These are phyloP conservation scores for Scutellospora calospora DNA, from an alignment of 371 early-diverging fungal genomes.

Conservation along the genomic window DNA sequence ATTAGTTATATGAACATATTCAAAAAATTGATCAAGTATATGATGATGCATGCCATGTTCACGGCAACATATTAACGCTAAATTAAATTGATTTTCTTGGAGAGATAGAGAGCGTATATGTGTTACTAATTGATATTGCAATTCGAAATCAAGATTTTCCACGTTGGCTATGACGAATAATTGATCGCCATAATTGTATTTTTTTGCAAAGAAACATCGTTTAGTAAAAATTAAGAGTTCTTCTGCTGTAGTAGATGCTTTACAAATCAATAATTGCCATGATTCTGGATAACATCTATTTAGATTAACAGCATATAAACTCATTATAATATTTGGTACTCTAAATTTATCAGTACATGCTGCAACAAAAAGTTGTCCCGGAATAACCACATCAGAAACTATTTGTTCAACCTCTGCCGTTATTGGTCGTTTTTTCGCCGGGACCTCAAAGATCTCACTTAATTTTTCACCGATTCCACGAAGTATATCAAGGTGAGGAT, in stretches of 20 bases:
- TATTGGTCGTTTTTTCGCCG: neutral
- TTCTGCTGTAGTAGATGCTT: conserved; percentile 33
- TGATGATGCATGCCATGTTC: conserved; percentile 37
- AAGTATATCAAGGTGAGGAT: neutral
- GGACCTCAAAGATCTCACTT: neutral
- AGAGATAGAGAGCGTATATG: conserved; percentile 11
- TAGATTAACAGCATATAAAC: conserved; percentile 34
- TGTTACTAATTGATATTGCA: conserved; percentile 40
- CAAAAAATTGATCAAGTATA: conserved; percentile 42
- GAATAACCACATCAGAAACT: neutral
- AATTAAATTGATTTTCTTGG: conserved; percentile 8
- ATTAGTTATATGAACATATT: conserved; percentile 40
- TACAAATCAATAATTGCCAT: conserved; percentile 41
- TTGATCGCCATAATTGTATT: neutral
- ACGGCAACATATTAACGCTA: conserved; percentile 36
- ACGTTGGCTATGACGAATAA: conserved; percentile 42
- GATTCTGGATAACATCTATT: conserved; percentile 43
- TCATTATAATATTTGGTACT: conserved; percentile 42
- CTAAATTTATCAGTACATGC: conserved; percentile 25
- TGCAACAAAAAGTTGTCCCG: conserved; percentile 20
- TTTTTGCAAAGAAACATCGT: conserved; percentile 43
- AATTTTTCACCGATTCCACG: conserved; percentile 1
- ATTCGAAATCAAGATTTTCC: conserved; percentile 41
- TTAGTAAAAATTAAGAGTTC: conserved; percentile 38
- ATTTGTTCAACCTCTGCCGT: neutral